These are phyloP conservation scores for Neolecta irregularis DNA, from an alignment of 1,139 yeast species.

Conservation along the genomic window DNA sequence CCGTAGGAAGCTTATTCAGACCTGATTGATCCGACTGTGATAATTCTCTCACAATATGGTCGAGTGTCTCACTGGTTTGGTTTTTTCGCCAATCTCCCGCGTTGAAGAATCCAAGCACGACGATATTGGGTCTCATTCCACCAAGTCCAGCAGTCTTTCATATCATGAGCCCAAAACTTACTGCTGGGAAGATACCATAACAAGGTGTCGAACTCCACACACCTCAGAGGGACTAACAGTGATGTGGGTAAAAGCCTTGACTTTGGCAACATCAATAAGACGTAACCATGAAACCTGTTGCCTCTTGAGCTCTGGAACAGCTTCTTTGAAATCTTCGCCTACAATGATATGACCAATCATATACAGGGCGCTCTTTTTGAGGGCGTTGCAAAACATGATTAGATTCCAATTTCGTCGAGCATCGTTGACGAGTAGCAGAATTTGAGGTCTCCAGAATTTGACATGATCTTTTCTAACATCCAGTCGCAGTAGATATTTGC, in stretches of 20 bases:
- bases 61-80: no score
- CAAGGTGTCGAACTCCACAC: slow-evolving; percentile 94
- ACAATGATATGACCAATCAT: slow-evolving; percentile 82
- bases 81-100: slow-evolving; percentile 15
- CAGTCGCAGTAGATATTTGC: slow-evolving; percentile 69
- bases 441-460: slow-evolving; percentile 95
- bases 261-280: slow-evolving; percentile 55
- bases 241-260: slow-evolving; percentile 88
- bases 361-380: slow-evolving; percentile 60
- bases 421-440: slow-evolving; percentile 68
- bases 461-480: slow-evolving; percentile 63
- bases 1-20: slow-evolving; percentile 60
- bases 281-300: slow-evolving; percentile 74
- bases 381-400: slow-evolving; percentile 83
- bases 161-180: no score
- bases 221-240: slow-evolving; percentile 74
- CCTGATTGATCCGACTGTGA: no score
- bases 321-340: slow-evolving; percentile 36
- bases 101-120: slow-evolving; percentile 78
- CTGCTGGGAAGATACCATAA: no score
- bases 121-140: slow-evolving; percentile 92
- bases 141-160: slow-evolving; percentile 96
- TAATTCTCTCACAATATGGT: no score
- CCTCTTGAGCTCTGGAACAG: slow-evolving; percentile 49
- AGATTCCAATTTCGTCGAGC: slow-evolving; percentile 85